These are phyloP conservation scores for Piromyces finnis DNA, from an alignment of 192 early-diverging fungal species.

Conservation along the genomic window DNA sequence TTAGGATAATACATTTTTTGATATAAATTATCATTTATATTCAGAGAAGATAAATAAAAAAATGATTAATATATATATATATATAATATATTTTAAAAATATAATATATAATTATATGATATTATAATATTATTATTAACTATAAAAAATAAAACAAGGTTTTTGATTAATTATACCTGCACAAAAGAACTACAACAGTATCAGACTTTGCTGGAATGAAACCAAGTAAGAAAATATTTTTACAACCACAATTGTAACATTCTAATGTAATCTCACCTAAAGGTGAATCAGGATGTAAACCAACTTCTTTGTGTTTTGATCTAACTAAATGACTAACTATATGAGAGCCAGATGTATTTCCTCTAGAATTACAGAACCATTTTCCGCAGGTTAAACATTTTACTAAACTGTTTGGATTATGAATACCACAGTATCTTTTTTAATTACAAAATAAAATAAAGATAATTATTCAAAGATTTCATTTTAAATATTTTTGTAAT, in stretches of 20 bases:
- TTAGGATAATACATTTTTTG: too few relatives aligned
- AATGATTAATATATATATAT: too few relatives aligned
- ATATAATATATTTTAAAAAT: too few relatives aligned
- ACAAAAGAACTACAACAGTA: slow-evolving; percentile 91
- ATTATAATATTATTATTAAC: too few relatives aligned
- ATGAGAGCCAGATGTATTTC: slow-evolving; percentile 78
- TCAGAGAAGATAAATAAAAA: too few relatives aligned
- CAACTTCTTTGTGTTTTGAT: slow-evolving; percentile 87
- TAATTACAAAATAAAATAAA: not conserved
- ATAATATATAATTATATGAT: too few relatives aligned
- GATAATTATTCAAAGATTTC: too few relatives aligned
- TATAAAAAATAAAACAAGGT: too few relatives aligned
- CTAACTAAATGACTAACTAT: slow-evolving; percentile 88
- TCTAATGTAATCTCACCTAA: slow-evolving; percentile 88
- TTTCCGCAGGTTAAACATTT: slow-evolving; percentile 83
- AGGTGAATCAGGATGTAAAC: slow-evolving; percentile 77
- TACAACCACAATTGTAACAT: slow-evolving; percentile 91
- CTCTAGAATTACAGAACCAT: slow-evolving; percentile 95
- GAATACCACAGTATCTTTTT: slow-evolving; percentile 79
- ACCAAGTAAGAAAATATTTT: slow-evolving; percentile 89
- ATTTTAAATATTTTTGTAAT: too few relatives aligned
- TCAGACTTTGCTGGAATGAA: slow-evolving; percentile 98
- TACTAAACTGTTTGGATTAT: slow-evolving; percentile 65
- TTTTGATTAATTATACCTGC: too few relatives aligned
- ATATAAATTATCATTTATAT: too few relatives aligned